Base-by-base conservation (phyloP, 208 protist species). In the Leptomonas seymouri region DNA sequence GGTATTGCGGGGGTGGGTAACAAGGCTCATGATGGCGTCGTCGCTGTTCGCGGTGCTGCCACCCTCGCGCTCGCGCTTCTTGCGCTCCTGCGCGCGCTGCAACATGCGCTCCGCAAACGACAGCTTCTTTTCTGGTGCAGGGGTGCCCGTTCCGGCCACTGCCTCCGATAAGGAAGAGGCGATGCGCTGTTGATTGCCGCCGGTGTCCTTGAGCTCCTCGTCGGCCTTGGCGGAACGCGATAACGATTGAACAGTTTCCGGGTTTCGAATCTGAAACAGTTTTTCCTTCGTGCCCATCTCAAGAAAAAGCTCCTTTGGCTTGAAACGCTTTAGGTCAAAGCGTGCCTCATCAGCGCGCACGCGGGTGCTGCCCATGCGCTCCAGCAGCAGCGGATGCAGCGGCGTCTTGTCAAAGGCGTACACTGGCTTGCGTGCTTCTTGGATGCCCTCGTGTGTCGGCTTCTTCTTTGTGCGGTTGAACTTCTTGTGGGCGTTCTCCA, bases 381-480 rank as follows among this genome's bases (percentile, higher is more conserved):
- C 85, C 15, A 94, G 45, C 78, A 96, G 69, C 78, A 97, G 86
- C 3, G 93, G 93, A 69, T 97, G 93, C 8, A 95, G 51, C 0
- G 91, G 87, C 12, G 79, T 92, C 36, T 80, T 73, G 53, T 94
- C 91, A 54, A 93, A 93, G 50, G 81, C 74, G 80, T 87, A 95
- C 60, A 96, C 61, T 31, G 81, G 77, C 80, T 89, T 81, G 30
- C 87, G 82, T 0, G 93, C 90, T 50, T 90, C 82, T 53, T 94
- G 87, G 60, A 97, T 96, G 0, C 76, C 88, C 34, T 96, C 87
- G 67, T 92, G 86, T n/a, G 89, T 95, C 11, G 93, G 81, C 79
- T 94, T 95, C 81, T 94, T 93, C 60, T 86, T 88, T 23, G 93
- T 97, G 31, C 91, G 86, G 68, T 80, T 85, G 80, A 87, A 97